Evolutionary conservation across 129 eudicot genomes (phyloP).

Genomic region (Solidago caesia): DNA sequence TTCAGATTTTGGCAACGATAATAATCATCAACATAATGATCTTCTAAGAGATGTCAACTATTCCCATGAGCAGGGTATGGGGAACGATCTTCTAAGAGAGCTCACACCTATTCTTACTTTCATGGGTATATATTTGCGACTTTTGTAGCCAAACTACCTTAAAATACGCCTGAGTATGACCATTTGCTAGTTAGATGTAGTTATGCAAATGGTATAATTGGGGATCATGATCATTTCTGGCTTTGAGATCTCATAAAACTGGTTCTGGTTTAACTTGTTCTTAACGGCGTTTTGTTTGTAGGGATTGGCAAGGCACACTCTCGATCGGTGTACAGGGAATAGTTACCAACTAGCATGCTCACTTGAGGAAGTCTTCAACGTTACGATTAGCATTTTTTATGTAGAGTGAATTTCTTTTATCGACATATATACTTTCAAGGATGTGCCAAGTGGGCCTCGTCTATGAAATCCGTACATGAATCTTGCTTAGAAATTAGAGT

Average conservation of each 20-base stretch:
- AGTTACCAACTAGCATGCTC: not conserved
- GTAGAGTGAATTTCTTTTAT: not conserved
- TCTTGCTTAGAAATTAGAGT: no score
- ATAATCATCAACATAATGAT: no score
- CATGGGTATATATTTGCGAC: conserved; percentile 28
- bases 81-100: conserved; percentile 4
- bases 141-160: not conserved
- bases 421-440: no score
- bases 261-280: not conserved
- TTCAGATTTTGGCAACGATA: not conserved
- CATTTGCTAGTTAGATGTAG: not conserved
- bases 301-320: not conserved
- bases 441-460: no score
- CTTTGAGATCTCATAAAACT: conserved; percentile 24
- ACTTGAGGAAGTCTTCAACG: not conserved
- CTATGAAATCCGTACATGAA: no score
- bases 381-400: no score
- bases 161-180: not conserved
- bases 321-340: not conserved
- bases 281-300: conserved; percentile 38
- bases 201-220: conserved; percentile 7
- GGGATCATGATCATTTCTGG: conserved; percentile 31
- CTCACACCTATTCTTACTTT: conserved; percentile 22
- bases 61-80: no score
- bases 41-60: no score